Evolutionary conservation across 2,329 filamentous ascomycete species (phyloP), one percentile per base, ranked within the genome.

Genomic region (Ophidiomyces ophidiicola): DNA sequence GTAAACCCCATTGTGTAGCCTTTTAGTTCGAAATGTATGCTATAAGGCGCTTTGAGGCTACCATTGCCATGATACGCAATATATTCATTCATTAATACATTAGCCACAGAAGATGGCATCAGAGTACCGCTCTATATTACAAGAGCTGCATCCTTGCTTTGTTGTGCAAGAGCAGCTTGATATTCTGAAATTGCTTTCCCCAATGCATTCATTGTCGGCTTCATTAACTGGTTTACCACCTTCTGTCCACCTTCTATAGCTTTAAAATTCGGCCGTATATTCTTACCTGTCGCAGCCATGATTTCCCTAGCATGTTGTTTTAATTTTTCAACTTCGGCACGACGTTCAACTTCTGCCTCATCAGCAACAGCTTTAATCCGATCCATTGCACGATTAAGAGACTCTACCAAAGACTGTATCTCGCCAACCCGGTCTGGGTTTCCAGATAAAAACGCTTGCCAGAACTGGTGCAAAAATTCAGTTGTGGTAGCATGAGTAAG

Each of bases 401-500:
- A 88, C 56, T 93, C 83, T 5, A 82, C 78, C 32, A 94, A 71
- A 45, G 82, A 85, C 5, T 78, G 76, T 10, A 94, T 70, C 60
- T 98, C 88, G 29, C 71, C 70, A 0, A 84, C 83, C 23, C 84
- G 78, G 44, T 84, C 79, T 1, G 82, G 65, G 54, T 94, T 84
- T 10, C 87, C 88, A 0, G 87, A 94, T 18, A 93, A 70, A 54
- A 93, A 98, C 0, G 87, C 78, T 23, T 76, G 73, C 88, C 88
- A 98, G 65, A 98, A 98, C 58, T 96, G 92, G 51, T 88, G 83
- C n/a, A 98, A 67, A 53, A 96, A 98, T 55, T 98, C 90, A 25
- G 83, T 80, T 0, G 85, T 92, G 0, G 90, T 98, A 38, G 87
- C 87, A 57, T 96, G 86, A 0, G 88, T 94, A 40, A 82, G 69